Evolutionary conservation across 2,329 filamentous ascomycete genomes (phyloP).

Genomic region (Fusarium nematophilum): DNA sequence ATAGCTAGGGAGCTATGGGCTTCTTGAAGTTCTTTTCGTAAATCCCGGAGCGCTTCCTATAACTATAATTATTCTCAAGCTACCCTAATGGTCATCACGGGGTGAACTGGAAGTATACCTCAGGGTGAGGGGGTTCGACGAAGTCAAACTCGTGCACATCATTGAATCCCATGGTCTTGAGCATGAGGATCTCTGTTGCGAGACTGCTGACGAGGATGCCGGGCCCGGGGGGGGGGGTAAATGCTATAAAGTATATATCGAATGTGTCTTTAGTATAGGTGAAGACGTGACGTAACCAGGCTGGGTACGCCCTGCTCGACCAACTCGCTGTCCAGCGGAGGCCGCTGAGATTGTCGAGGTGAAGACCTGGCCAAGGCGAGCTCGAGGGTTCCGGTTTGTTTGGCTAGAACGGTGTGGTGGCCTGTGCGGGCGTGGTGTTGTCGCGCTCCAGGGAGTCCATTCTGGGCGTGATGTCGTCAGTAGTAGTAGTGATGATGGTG

Average conservation of each 20-base stretch:
- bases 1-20: no score
- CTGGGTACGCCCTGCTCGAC: slow-evolving; percentile 90
- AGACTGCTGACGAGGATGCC: slow-evolving; percentile 96
- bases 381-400: no score
- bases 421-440: no score
- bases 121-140: slow-evolving; percentile 96
- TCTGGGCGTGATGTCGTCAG: no score
- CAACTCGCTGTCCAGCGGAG: slow-evolving; percentile 92
- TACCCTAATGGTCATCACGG: no score
- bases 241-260: slow-evolving; percentile 94
- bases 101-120: no score
- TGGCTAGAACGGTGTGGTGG: no score
- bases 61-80: no score
- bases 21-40: slow-evolving; percentile 82
- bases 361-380: no score
- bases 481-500: no score
- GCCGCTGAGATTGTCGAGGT: slow-evolving; percentile 98
- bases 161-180: slow-evolving; percentile 99
- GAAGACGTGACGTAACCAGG: slow-evolving; percentile 95
- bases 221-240: slow-evolving; percentile 90
- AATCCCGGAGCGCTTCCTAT: slow-evolving; percentile 84
- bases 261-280: slow-evolving; percentile 90
- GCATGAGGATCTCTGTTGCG: slow-evolving; percentile 90
- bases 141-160: slow-evolving; percentile 97
- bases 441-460: no score